These are phyloP conservation scores for Hygrophorus russula DNA, from an alignment of 768 basidiomycete species.

Conservation along the genomic window DNA sequence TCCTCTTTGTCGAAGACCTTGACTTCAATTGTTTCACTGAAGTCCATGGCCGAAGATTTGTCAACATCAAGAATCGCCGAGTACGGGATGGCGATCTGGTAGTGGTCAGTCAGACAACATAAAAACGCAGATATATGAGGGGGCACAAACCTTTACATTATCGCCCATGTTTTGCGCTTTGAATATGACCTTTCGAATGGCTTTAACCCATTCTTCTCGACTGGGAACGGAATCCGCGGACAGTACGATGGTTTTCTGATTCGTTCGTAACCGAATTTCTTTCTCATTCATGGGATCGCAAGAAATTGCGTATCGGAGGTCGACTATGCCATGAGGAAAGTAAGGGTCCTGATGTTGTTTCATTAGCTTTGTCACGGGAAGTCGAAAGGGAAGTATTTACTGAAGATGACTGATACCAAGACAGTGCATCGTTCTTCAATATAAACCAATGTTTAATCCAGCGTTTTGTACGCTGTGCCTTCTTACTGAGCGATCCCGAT, in stretches of 20 bases:
- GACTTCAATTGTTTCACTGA: conserved; percentile 92
- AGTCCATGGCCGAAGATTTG: conserved; percentile 81
- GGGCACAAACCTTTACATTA: conserved; percentile 65
- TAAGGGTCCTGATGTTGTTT: conserved; percentile 70
- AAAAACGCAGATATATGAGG: background rate
- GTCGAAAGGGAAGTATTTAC: conserved; percentile 30
- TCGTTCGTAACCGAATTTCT: conserved; percentile 75
- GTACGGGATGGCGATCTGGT: conserved; percentile 89
- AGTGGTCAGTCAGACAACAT: background rate
- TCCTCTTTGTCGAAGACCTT: conserved; percentile 82
- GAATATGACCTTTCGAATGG: conserved; percentile 88
- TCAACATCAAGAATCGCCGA: conserved; percentile 84
- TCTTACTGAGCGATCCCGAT: conserved; percentile 84
- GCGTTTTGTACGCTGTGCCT: conserved; percentile 77
- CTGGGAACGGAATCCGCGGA: conserved; percentile 74
- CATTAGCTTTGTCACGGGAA: background rate
- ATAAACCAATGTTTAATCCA: conserved; percentile 97
- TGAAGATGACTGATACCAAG: conserved; percentile 93
- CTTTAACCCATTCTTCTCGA: conserved; percentile 93
- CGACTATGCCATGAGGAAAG: conserved; percentile 94
- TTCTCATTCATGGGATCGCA: conserved; percentile 75
- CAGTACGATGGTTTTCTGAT: conserved; percentile 62
- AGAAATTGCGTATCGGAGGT: conserved; percentile 83
- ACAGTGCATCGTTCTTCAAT: conserved; percentile 89
- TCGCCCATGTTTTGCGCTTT: conserved; percentile 95